Percentiles rank a stretch among this genome's conserved stretches.
Conservation (phyloP, 1,284 basidiomycete genomes). For the Heterobasidion parviporum region DNA sequence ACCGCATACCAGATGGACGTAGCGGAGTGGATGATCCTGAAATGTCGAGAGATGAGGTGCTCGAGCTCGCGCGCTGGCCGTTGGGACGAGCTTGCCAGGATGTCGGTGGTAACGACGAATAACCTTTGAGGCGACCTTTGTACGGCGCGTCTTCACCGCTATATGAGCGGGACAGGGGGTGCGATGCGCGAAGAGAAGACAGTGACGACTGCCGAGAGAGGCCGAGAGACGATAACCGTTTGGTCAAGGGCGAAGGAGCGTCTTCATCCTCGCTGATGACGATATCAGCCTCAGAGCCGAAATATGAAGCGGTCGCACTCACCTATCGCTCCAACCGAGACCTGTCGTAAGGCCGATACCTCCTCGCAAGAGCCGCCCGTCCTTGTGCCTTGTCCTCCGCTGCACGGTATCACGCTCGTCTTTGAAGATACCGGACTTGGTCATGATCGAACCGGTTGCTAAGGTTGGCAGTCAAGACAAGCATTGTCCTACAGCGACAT, state of each 20-base stretch:
- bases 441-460: slow-evolving; percentile 19
- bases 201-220: slow-evolving; percentile 33
- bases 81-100: slow-evolving; percentile 13
- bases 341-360: slow-evolving; percentile 76
- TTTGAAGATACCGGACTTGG: slow-evolving; percentile 47
- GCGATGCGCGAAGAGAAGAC: slow-evolving; percentile 16
- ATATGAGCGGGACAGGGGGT: slow-evolving; percentile 25
- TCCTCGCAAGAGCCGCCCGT: slow-evolving; percentile 56
- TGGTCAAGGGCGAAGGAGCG: slow-evolving; percentile 65
- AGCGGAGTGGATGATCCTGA: slow-evolving; percentile 4
- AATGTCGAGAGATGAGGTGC: background rate
- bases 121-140: slow-evolving; percentile 5
- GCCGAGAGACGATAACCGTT: slow-evolving; percentile 49
- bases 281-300: background rate
- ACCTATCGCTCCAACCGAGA: slow-evolving; percentile 79
- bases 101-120: slow-evolving; percentile 17
- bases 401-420: slow-evolving; percentile 59
- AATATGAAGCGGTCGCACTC: slow-evolving; percentile 12
- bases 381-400: slow-evolving; percentile 59
- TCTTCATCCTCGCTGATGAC: slow-evolving; percentile 66
- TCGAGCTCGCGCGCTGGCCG: slow-evolving; percentile 1
- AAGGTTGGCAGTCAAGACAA: background rate
- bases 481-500: background rate
- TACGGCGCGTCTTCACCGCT: slow-evolving; percentile 12
- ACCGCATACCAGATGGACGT: slow-evolving; percentile 1